Evolutionary conservation across 306 rosid species (phyloP), one percentile per base, ranked within the genome.

Genomic region (Trifolium dubium): DNA sequence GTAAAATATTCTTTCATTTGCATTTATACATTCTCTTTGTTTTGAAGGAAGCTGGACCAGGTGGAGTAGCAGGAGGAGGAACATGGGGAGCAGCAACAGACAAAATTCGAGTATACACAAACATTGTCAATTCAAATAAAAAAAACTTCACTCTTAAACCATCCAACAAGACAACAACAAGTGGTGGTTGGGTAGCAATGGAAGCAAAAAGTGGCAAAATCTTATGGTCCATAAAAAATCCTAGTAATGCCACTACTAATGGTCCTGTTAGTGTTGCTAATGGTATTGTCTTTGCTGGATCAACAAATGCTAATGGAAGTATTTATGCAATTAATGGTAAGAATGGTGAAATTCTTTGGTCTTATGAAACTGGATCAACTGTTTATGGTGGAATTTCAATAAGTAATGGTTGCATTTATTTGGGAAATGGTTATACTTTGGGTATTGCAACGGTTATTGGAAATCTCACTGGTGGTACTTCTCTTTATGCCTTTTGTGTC

Each of bases 151-250:
- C 82, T 3, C 85, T 87, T 6, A 68, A 10, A 17, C 90, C 96
- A 34, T 78, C 90, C 1, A 54, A 60, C 30, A 80, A 47, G 44
- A 77, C 14, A 11, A 76, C 85, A 2, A 76, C n/a, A 9, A 76
- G 77, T 7, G 86, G 90, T 11, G 96, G 86, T 39, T 90, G 96
- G 86, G 63, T 86, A 15, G 92, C 89, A 4, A 56, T 88, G 86
- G 78, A 88, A 23, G 86, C 87, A 0, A 56, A 43, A 9, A 55
- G 47, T 7, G 91, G 92, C n/a, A 64, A 72, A 18, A 67, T 88
- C 84, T 18, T 8, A 4, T 54, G 61, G 61, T 19, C 61, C 31
- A 81, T 66, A 0, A 80, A 79, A 1, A 78, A 83, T 55, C 86
- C 83, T 15, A 76, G 49, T 1, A 54, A 76, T 1, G 83, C 73